phyloP scores from a whole-genome alignment of 2,329 filamentous ascomycete species.

The Leptographium radiaticola region DNA sequence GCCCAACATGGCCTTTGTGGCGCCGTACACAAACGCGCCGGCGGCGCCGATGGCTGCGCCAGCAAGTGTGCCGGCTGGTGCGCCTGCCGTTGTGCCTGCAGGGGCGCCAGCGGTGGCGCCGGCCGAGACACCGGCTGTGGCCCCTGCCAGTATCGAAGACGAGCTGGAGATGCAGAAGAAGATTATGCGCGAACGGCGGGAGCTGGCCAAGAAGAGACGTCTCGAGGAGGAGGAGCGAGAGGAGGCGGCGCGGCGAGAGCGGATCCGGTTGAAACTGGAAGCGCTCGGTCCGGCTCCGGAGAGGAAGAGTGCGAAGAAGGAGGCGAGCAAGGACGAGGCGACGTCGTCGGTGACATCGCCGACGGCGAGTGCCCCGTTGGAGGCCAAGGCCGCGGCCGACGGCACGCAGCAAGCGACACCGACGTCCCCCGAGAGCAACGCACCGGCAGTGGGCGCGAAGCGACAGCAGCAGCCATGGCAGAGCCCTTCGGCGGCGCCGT shows the following conservation, averaged over 20 bases:
- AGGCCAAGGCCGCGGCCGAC: background rate
- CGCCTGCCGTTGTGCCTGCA: constrained; percentile 11
- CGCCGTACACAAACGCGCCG: background rate
- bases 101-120: background rate
- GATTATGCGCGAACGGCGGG: constrained; percentile 59
- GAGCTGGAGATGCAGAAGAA: constrained; percentile 54
- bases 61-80: constrained; percentile 16
- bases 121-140: constrained; percentile 17
- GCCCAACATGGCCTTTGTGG: constrained; percentile 17
- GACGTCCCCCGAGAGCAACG: background rate
- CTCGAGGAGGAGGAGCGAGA: constrained; percentile 58
- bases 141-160: constrained; percentile 25
- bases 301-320: constrained; percentile 43
- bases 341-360: background rate
- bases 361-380: background rate
- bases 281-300: constrained; percentile 54
- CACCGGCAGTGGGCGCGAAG: background rate
- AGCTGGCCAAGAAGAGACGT: constrained; percentile 54
- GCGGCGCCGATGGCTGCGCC: background rate
- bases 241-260: constrained; percentile 57
- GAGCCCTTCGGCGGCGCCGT: constrained; percentile 21
- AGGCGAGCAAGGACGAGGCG: constrained; percentile 27
- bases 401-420: background rate
- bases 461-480: constrained; percentile 22
- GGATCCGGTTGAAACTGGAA: constrained; percentile 60